Evolutionary conservation across 176 grass and related monocot species (phyloP).

Genomic region (Bromus sterilis): DNA sequence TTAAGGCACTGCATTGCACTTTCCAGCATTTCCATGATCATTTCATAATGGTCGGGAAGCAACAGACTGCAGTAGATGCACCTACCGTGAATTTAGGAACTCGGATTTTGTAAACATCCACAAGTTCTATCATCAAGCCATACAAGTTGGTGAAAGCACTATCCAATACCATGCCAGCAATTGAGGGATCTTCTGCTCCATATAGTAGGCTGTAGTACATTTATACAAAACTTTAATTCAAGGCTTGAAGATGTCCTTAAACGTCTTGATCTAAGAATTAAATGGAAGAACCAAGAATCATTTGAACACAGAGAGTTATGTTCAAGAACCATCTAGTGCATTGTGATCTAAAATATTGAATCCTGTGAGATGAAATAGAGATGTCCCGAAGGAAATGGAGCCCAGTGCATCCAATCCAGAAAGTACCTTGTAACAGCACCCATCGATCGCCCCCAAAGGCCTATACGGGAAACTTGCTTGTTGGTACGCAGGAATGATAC

Average conservation of each 20-base stretch:
- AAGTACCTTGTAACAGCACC: slow-evolving; percentile 94
- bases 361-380: background rate
- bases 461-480: slow-evolving; percentile 94
- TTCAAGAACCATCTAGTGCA: background rate
- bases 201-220: slow-evolving; percentile 63
- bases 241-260: slow-evolving; percentile 4
- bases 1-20: background rate
- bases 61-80: background rate
- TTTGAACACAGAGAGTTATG: slow-evolving; percentile 9
- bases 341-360: background rate
- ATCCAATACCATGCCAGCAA: slow-evolving; percentile 90
- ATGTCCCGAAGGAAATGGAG: slow-evolving; percentile 8
- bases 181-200: slow-evolving; percentile 95
- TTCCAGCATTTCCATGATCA: background rate
- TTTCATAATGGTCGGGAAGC: background rate
- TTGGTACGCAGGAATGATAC: slow-evolving; percentile 66
- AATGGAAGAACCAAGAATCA: background rate
- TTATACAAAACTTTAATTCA: slow-evolving; percentile 11
- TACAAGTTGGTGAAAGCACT: slow-evolving; percentile 95
- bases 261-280: background rate
- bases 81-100: slow-evolving; percentile 95
- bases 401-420: slow-evolving; percentile 15
- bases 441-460: slow-evolving; percentile 96
- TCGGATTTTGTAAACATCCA: slow-evolving; percentile 92
- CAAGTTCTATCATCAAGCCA: slow-evolving; percentile 96